Conservation (phyloP, 768 basidiomycete genomes). For the Tulasnella sp. region DNA sequence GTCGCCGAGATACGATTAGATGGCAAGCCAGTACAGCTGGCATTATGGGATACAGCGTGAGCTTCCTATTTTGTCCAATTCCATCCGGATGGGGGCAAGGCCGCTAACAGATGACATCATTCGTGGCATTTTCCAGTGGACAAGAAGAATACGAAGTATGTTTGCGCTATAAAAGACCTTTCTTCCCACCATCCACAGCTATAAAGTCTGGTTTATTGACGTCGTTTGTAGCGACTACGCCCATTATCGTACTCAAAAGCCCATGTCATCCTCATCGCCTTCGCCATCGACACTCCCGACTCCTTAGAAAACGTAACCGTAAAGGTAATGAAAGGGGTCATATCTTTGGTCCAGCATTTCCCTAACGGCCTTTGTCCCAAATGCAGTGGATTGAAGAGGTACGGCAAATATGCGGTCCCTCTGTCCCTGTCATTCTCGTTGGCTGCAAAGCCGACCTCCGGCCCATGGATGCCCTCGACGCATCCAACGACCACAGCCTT, state of each 20-base stretch:
- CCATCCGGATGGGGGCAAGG: neutral
- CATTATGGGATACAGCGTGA: conserved; percentile 98
- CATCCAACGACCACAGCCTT: neutral
- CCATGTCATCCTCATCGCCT: conserved; percentile 97
- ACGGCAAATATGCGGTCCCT: conserved; percentile 84
- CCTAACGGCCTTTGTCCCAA: neutral
- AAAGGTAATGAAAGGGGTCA: conserved; percentile 43
- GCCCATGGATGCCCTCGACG: conserved; percentile 32
- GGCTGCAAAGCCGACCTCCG: conserved; percentile 94
- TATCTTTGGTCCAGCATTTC: neutral
- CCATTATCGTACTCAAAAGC: conserved; percentile 98
- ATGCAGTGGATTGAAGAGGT: conserved; percentile 96
- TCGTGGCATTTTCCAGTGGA: conserved; percentile 42
- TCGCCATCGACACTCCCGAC: conserved; percentile 91
- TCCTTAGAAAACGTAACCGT: conserved; percentile 90
- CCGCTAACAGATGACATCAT: neutral
- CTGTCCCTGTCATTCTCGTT: conserved; percentile 88
- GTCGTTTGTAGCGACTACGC: conserved; percentile 56
- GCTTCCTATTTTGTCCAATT: conserved; percentile 27
- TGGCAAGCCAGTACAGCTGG: conserved; percentile 93
- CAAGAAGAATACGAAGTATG: conserved; percentile 95
- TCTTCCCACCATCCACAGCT: too few relatives aligned
- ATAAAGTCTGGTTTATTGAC: conserved; percentile 6
- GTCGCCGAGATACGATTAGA: conserved; percentile 97
- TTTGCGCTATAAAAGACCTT: neutral